These are phyloP conservation scores for Encephalitozoon intestinalis DNA, from an alignment of 371 early-diverging fungal species.

Conservation along the genomic window DNA sequence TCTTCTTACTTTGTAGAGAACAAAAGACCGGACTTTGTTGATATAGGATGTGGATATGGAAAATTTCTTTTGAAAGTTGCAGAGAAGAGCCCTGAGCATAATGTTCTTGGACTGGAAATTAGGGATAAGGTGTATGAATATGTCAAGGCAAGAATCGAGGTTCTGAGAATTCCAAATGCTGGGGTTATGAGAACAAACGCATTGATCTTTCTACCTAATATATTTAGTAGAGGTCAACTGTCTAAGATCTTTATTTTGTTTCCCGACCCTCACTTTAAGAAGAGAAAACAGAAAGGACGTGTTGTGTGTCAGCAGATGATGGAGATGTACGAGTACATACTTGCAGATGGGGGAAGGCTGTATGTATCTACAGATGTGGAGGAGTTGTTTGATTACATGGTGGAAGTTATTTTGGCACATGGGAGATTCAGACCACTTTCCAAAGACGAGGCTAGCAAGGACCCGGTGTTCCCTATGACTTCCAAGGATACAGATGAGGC, in stretches of 20 bases:
- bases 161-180: conserved; percentile 69
- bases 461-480: conserved; percentile 16
- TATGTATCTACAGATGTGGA: conserved; percentile 61
- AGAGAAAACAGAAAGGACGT: conserved; percentile 92
- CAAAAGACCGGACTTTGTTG: conserved; percentile 74
- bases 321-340: conserved; percentile 50
- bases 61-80: conserved; percentile 76
- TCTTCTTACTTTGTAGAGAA: conserved; percentile 71
- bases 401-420: conserved; percentile 14
- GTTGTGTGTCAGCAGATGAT: conserved; percentile 69
- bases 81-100: conserved; percentile 73
- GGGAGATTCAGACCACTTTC: not conserved
- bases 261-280: conserved; percentile 99
- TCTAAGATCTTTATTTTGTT: conserved; percentile 90
- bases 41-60: conserved; percentile 98
- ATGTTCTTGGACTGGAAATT: conserved; percentile 97
- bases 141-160: conserved; percentile 63
- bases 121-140: conserved; percentile 87
- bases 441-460: not conserved
- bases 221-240: conserved; percentile 79
- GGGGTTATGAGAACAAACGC: conserved; percentile 91
- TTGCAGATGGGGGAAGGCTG: conserved; percentile 50
- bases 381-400: conserved; percentile 54
- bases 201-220: conserved; percentile 94
- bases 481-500: conserved; percentile 52